Evolutionary conservation across 306 rosid species (phyloP).

Genomic region (Cicer pinnatifidum): DNA sequence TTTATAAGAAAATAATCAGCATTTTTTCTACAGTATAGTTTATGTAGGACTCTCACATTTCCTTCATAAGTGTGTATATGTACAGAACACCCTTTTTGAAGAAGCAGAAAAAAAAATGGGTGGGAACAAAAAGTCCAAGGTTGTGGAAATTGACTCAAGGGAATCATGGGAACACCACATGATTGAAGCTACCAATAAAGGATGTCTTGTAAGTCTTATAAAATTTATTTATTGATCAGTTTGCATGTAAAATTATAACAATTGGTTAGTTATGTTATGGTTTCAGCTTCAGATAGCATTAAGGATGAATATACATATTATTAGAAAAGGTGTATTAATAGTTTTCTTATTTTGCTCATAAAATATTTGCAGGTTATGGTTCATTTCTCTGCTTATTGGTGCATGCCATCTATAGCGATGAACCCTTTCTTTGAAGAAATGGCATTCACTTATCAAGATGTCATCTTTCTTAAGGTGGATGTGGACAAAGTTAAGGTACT

Average conservation of each 20-base stretch:
- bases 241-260: conserved; percentile 8
- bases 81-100: conserved; percentile 23
- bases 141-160: conserved; percentile 49
- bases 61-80: neutral
- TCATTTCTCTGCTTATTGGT: conserved; percentile 61
- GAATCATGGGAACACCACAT: conserved; percentile 50
- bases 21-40: neutral
- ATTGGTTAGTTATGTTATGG: conserved; percentile 36
- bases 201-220: conserved; percentile 44
- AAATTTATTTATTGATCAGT: neutral
- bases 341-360: neutral
- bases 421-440: conserved; percentile 48
- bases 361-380: conserved; percentile 52
- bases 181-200: conserved; percentile 46
- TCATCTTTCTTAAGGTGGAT: conserved; percentile 54
- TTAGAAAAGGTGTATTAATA: neutral
- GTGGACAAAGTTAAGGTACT: conserved; percentile 60
- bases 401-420: conserved; percentile 57
- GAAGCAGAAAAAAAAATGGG: conserved; percentile 46
- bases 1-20: neutral
- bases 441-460: conserved; percentile 46
- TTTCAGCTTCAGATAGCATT: conserved; percentile 34
- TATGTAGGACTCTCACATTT: neutral
- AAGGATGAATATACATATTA: neutral
- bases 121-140: conserved; percentile 49